phyloP scores from a whole-genome alignment of 495 filamentous ascomycete genomes.

The Rhizodiscina lignyota region DNA sequence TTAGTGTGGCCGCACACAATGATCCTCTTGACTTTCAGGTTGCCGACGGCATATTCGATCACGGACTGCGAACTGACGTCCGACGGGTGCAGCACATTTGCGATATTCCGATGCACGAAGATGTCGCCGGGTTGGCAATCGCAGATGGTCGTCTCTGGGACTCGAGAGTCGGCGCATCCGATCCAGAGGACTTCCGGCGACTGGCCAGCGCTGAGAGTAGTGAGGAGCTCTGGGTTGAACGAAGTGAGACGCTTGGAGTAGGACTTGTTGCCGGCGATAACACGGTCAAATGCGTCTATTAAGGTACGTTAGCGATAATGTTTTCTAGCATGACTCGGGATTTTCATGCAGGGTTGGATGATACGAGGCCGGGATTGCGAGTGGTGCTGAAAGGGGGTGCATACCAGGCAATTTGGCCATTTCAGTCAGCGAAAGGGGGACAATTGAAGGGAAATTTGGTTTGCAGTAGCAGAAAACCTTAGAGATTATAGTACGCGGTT shows the following conservation, averaged over 20 bases:
- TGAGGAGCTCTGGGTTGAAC: constrained; percentile 52
- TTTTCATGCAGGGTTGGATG: no score
- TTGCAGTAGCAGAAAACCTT: no score
- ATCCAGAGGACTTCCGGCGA: constrained; percentile 73
- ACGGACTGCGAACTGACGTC: constrained; percentile 64
- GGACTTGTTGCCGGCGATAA: constrained; percentile 1
- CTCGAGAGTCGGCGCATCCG: constrained; percentile 79
- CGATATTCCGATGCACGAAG: constrained; percentile 91
- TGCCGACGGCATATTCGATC: constrained; percentile 65
- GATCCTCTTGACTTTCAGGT: constrained; percentile 65
- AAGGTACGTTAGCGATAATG: no score
- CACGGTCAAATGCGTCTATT: background rate
- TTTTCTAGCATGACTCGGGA: no score
- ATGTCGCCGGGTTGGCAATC: constrained; percentile 73
- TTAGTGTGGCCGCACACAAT: constrained; percentile 71
- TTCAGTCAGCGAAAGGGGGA: no score
- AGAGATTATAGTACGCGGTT: no score
- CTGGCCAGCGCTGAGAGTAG: constrained; percentile 50
- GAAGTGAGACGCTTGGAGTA: background rate
- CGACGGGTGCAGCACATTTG: constrained; percentile 63
- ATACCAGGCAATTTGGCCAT: no score
- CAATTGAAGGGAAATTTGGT: no score
- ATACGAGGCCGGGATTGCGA: no score
- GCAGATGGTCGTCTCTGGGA: constrained; percentile 73
- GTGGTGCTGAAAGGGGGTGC: no score